These are phyloP conservation scores for Vigna reflexopilosa DNA, from an alignment of 306 rosid genomes.

Conservation along the genomic window DNA sequence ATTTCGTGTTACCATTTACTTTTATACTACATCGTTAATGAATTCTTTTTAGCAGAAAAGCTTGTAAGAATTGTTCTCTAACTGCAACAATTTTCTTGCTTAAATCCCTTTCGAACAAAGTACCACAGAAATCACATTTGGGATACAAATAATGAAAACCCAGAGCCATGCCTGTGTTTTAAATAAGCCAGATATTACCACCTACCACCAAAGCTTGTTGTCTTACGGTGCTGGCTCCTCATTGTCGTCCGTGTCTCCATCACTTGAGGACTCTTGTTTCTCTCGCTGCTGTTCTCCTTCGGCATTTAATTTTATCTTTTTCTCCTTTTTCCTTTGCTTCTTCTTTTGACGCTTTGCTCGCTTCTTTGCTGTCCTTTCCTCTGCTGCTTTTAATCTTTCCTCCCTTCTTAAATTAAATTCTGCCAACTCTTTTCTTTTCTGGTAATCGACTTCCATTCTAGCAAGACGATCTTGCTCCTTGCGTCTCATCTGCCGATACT, in stretches of 20 bases:
- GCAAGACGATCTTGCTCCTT: conserved; percentile 94
- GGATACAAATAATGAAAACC: conserved; percentile 29
- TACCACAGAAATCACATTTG: conserved; percentile 20
- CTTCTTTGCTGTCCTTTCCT: conserved; percentile 88
- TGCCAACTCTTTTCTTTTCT: conserved; percentile 74
- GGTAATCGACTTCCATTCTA: conserved; percentile 91
- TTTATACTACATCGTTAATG: not conserved
- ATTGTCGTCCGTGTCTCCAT: conserved; percentile 63
- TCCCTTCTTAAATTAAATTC: conserved; percentile 85
- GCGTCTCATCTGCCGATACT: conserved; percentile 97
- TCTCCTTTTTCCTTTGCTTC: conserved; percentile 78
- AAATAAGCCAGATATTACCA: conserved; percentile 11
- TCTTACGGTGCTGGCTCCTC: conserved; percentile 56
- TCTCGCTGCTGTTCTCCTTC: conserved; percentile 55
- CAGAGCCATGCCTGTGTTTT: conserved; percentile 19
- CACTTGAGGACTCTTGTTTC: conserved; percentile 69
- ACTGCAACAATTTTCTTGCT: conserved; percentile 21
- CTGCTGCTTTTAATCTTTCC: conserved; percentile 84
- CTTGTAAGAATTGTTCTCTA: conserved; percentile 19
- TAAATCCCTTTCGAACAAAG: conserved; percentile 8
- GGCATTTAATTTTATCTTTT: conserved; percentile 58
- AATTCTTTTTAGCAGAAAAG: not conserved
- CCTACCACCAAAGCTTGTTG: conserved; percentile 33
- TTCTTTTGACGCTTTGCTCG: conserved; percentile 89
- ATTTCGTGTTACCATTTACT: not conserved